Conservation (phyloP, 2,329 filamentous ascomycete genomes). For the Curvularia verruculosa region DNA sequence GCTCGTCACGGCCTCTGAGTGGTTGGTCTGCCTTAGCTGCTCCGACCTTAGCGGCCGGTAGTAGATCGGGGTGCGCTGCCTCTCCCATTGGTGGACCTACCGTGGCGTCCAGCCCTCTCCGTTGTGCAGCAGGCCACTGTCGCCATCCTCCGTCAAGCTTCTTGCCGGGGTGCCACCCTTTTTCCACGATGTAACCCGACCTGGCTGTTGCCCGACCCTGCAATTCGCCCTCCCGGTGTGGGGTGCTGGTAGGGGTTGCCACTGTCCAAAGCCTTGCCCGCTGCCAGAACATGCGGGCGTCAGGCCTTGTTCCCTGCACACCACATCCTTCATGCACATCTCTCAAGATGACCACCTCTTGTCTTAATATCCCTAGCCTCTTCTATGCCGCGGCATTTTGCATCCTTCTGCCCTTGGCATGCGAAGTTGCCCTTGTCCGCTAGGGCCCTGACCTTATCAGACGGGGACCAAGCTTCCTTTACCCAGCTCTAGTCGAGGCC, state of each 20-base stretch:
- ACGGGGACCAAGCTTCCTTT: conserved; percentile 43
- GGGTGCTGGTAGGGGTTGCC: conserved; percentile 43
- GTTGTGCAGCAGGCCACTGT: conserved; percentile 41
- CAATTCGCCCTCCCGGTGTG: conserved; percentile 46
- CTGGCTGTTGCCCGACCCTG: conserved; percentile 32
- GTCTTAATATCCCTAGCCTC: conserved; percentile 42
- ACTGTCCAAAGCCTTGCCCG: conserved; percentile 43
- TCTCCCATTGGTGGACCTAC: conserved; percentile 34
- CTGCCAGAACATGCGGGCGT: conserved; percentile 45
- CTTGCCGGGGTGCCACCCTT: conserved; percentile 30
- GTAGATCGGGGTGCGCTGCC: conserved; percentile 33
- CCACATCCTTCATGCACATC: conserved; percentile 40
- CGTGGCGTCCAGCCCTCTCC: conserved; percentile 45
- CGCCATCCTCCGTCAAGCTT: conserved; percentile 35
- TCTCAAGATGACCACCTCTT: conserved; percentile 37
- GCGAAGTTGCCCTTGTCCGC: conserved; percentile 28
- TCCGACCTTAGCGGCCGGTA: conserved; percentile 45
- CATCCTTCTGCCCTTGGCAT: conserved; percentile 41
- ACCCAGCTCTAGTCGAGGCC: conserved; percentile 33
- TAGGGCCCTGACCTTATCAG: conserved; percentile 48
- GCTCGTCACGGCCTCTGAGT: conserved; percentile 30
- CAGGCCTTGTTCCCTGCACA: conserved; percentile 40
- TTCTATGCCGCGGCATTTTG: conserved; percentile 43
- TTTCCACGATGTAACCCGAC: conserved; percentile 48
- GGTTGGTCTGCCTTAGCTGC: conserved; percentile 35